A percentile compares a stretch with the other conserved stretches of the same genome.
These are phyloP conservation scores for Alternaria burnsii DNA, from an alignment of 2,329 filamentous ascomycete species.

Conservation along the genomic window DNA sequence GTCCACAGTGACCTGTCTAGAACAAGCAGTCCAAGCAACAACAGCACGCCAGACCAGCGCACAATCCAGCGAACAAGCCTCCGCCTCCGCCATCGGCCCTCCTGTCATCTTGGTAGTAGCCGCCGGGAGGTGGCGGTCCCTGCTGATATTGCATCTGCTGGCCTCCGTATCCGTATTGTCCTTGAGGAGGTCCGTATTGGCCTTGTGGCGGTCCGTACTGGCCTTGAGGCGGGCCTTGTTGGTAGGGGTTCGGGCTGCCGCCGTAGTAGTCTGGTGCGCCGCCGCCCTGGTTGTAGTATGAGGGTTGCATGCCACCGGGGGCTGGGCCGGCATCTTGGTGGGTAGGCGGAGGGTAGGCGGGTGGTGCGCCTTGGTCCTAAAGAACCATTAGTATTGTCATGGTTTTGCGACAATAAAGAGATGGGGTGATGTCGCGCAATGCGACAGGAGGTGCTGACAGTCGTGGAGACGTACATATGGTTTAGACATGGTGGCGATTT, in stretches of 20 bases:
- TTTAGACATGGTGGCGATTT: slow-evolving; percentile 12
- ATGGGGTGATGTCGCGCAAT: not conserved
- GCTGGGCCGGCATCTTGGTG: slow-evolving; percentile 42
- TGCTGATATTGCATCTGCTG: slow-evolving; percentile 50
- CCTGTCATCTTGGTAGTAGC: slow-evolving; percentile 52
- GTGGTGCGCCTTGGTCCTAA: slow-evolving; percentile 42
- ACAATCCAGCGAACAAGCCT: slow-evolving; percentile 55
- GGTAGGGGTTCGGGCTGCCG: slow-evolving; percentile 34
- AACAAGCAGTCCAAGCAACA: slow-evolving; percentile 63
- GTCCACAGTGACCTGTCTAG: slow-evolving; percentile 34
- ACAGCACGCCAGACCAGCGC: slow-evolving; percentile 59
- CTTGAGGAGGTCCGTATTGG: slow-evolving; percentile 34
- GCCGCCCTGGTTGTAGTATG: slow-evolving; percentile 29
- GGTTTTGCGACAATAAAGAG: not conserved
- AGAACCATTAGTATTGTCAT: slow-evolving; percentile 12
- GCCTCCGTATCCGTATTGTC: slow-evolving; percentile 38
- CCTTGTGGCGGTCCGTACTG: slow-evolving; percentile 26
- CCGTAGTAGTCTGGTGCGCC: slow-evolving; percentile 32
- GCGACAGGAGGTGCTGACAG: not conserved
- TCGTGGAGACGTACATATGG: slow-evolving; percentile 15
- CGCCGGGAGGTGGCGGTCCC: slow-evolving; percentile 44
- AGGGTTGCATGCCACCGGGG: slow-evolving; percentile 24
- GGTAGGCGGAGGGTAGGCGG: slow-evolving; percentile 45
- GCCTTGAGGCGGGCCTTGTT: slow-evolving; percentile 31
- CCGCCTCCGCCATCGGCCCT: slow-evolving; percentile 40